Conservation (phyloP, 805 yeast genomes). For the Danielozyma ontarioensis region DNA sequence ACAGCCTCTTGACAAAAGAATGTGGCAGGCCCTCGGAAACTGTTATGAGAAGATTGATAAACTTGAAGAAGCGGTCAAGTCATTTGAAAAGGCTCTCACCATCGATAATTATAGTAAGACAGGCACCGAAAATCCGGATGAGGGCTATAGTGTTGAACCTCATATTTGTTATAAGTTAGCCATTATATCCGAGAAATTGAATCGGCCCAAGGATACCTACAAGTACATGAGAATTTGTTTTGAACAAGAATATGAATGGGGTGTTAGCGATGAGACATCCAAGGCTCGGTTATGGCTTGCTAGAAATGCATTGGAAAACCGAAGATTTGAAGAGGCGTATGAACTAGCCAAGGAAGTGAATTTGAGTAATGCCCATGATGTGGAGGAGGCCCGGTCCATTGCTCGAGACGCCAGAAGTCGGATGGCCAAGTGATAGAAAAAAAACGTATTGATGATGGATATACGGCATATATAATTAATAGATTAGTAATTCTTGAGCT, state of each 20-base stretch:
- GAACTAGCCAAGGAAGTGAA: conserved; percentile 64
- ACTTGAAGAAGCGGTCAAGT: conserved; percentile 66
- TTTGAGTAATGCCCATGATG: conserved; percentile 72
- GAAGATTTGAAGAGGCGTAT: conserved; percentile 64
- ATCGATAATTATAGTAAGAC: conserved; percentile 36
- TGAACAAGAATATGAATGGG: conserved; percentile 60
- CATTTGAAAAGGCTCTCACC: conserved; percentile 71
- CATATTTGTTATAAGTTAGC: conserved; percentile 66
- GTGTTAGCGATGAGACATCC: conserved; percentile 65
- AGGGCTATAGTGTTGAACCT: conserved; percentile 42
- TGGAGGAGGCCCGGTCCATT: conserved; percentile 83
- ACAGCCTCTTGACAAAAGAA: conserved; percentile 83
- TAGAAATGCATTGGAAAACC: conserved; percentile 49
- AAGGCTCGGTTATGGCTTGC: conserved; percentile 89
- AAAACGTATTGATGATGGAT: conserved; percentile 1
- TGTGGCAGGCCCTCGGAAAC: conserved; percentile 94
- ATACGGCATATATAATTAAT: not conserved
- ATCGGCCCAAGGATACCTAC: conserved; percentile 49
- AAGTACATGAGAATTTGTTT: conserved; percentile 63
- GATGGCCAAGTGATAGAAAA: conserved; percentile 18
- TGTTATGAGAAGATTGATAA: conserved; percentile 80
- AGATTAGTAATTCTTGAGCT: conserved; percentile 15
- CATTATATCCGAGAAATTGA: conserved; percentile 51
- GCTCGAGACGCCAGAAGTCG: conserved; percentile 71
- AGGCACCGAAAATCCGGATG: conserved; percentile 9